Percentiles rank a stretch among this genome's conserved stretches.
Evolutionary conservation across 768 basidiomycete species (phyloP).

Genomic region (Phanerochaete sordida): DNA sequence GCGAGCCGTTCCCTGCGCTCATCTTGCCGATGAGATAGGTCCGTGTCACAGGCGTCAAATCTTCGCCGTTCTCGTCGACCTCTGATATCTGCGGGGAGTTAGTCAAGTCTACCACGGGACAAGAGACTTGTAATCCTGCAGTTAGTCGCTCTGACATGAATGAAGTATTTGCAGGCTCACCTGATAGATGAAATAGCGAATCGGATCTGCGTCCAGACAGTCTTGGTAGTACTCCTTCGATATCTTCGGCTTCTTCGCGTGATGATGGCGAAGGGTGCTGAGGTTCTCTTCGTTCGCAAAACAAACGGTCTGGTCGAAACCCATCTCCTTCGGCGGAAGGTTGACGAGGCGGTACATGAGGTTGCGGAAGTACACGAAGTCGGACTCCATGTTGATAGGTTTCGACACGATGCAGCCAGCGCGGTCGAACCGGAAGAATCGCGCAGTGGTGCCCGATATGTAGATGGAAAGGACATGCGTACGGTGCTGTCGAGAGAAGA

Average conservation of each 20-base stretch:
- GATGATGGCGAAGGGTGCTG: background rate
- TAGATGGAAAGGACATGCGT: background rate
- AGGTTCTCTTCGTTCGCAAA: background rate
- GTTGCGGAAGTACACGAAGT: background rate
- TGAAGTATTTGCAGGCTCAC: too few species aligned
- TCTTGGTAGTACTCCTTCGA: background rate
- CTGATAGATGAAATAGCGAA: background rate
- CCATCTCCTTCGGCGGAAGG: background rate
- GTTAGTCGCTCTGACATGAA: too few species aligned
- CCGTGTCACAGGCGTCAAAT: too few species aligned
- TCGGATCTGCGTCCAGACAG: background rate
- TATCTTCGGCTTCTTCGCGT: background rate
- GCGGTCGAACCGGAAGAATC: slow-evolving; percentile 1
- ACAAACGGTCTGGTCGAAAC: background rate
- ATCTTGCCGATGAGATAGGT: slow-evolving; percentile 10
- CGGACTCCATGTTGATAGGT: background rate
- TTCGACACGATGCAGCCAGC: background rate
- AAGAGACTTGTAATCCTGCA: background rate
- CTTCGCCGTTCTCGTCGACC: background rate
- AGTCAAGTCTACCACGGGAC: background rate
- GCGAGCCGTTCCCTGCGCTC: background rate
- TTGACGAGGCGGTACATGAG: background rate
- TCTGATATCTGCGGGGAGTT: background rate
- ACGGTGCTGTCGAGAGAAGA: slow-evolving; percentile 4
- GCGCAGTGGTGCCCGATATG: background rate